Evolutionary conservation across 768 basidiomycete species (phyloP).

Genomic region (Leccinum imitatum): DNA sequence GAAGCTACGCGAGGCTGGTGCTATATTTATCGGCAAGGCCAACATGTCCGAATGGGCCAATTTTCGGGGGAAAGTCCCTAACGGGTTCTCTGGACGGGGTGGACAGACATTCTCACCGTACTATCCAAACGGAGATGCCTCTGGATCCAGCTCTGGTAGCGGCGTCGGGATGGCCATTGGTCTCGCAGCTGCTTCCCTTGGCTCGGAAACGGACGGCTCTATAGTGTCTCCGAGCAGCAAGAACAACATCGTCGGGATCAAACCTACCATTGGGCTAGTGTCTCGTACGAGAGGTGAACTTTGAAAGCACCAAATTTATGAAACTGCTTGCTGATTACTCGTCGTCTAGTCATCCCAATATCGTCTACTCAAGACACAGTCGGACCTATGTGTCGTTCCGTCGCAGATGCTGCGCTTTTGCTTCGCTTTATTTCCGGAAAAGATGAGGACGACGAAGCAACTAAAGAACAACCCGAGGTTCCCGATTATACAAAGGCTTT

Average conservation of each 20-base stretch:
- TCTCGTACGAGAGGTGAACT: conserved; percentile 36
- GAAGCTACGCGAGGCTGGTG: conserved; percentile 32
- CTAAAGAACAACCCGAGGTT: conserved; percentile 49
- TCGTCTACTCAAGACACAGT: conserved; percentile 58
- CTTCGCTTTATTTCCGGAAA: conserved; percentile 52
- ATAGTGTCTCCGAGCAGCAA: conserved; percentile 43
- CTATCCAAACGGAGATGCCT: conserved; percentile 40
- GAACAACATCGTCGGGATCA: conserved; percentile 44
- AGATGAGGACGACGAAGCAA: conserved; percentile 53
- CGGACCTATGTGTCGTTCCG: conserved; percentile 54
- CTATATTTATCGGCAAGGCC: conserved; percentile 43
- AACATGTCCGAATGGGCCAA: conserved; percentile 48
- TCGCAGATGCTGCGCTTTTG: conserved; percentile 56
- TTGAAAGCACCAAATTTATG: neutral
- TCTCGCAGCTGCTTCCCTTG: conserved; percentile 42
- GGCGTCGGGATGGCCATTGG: conserved; percentile 44
- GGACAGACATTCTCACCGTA: conserved; percentile 46
- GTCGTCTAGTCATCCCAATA: conserved; percentile 50
- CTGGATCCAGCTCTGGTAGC: conserved; percentile 45
- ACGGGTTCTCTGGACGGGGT: conserved; percentile 47
- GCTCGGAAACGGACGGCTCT: conserved; percentile 51
- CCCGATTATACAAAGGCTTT: conserved; percentile 60
- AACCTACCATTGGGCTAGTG: conserved; percentile 42
- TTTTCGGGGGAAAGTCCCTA: conserved; percentile 38
- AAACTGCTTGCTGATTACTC: neutral